A percentile compares a stretch with the other conserved stretches of the same genome.
Evolutionary conservation across 177 flowering plant genomes (phyloP).

Genomic region (Vitis hybrid): DNA sequence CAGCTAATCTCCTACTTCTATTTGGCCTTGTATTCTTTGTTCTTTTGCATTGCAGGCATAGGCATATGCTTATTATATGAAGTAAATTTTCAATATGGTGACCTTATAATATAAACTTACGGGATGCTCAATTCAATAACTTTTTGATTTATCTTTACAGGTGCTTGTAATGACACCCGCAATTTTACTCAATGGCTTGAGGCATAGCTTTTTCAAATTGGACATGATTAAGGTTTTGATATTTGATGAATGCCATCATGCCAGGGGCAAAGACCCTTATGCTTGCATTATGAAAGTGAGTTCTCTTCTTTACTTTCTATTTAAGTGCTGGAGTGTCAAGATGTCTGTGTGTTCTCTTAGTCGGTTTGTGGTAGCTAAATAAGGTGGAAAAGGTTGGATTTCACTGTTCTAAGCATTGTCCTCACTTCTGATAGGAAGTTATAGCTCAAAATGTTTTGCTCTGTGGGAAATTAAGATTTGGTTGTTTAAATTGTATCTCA

Average conservation of each 20-base stretch:
- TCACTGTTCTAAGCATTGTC: not conserved
- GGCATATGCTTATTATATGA: no score
- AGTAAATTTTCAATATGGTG: no score
- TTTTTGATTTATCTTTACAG: constrained; percentile 27
- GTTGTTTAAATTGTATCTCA: not conserved
- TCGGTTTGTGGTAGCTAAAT: not conserved
- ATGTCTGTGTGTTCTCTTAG: no score
- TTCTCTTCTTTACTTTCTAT: not conserved
- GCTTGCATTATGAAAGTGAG: constrained; percentile 80
- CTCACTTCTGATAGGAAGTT: not conserved
- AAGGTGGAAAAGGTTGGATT: not conserved
- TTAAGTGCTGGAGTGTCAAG: no score
- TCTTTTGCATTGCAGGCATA: not conserved
- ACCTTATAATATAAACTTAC: not conserved
- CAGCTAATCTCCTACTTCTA: not conserved
- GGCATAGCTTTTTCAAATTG: constrained; percentile 61
- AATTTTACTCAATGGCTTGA: constrained; percentile 61
- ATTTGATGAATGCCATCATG: constrained; percentile 94
- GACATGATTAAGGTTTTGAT: constrained; percentile 64
- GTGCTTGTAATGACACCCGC: constrained; percentile 91
- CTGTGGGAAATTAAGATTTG: not conserved
- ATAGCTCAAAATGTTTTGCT: not conserved
- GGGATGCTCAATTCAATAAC: not conserved
- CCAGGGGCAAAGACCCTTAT: constrained; percentile 67
- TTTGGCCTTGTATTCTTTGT: not conserved